These are phyloP conservation scores for Penicillium sp. DNA, from an alignment of 2,329 filamentous ascomycete species.

Conservation along the genomic window DNA sequence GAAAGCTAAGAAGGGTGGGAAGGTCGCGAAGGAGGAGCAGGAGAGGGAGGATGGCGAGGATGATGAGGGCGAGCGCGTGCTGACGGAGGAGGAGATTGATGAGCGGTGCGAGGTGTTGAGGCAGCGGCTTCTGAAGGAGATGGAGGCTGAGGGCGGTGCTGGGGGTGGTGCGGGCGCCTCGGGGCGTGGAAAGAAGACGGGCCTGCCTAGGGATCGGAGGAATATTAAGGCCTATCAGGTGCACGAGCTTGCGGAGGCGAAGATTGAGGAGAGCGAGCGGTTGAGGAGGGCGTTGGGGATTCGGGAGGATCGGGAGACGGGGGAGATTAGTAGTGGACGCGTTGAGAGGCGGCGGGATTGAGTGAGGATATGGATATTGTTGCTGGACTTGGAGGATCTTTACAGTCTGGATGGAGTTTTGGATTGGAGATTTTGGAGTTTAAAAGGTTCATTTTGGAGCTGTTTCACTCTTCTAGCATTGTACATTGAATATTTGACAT, in stretches of 20 bases:
- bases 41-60: constrained; percentile 15
- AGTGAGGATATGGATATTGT: not conserved
- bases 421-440: constrained; percentile 2
- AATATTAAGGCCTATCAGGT: constrained; percentile 89
- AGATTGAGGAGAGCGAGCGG: constrained; percentile 92
- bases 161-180: constrained; percentile 6
- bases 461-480: not conserved
- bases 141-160: constrained; percentile 49
- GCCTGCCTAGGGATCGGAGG: constrained; percentile 33
- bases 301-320: constrained; percentile 79
- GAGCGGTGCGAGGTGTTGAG: constrained; percentile 67
- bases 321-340: constrained; percentile 55
- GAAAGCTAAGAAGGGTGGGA: constrained; percentile 70
- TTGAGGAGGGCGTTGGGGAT: constrained; percentile 86
- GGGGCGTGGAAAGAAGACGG: constrained; percentile 23
- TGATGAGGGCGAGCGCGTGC: constrained; percentile 33
- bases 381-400: not conserved
- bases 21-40: constrained; percentile 1
- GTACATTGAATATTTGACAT: not conserved
- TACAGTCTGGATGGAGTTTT: not conserved
- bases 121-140: constrained; percentile 61
- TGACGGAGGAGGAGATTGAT: constrained; percentile 88
- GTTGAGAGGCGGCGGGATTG: constrained; percentile 23
- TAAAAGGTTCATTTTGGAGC: not conserved
- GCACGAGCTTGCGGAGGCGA: constrained; percentile 92